A percentile compares a stretch with the other conserved stretches of the same genome.
phyloP scores from a whole-genome alignment of 768 basidiomycete species.

The Auricularia heimuer region DNA sequence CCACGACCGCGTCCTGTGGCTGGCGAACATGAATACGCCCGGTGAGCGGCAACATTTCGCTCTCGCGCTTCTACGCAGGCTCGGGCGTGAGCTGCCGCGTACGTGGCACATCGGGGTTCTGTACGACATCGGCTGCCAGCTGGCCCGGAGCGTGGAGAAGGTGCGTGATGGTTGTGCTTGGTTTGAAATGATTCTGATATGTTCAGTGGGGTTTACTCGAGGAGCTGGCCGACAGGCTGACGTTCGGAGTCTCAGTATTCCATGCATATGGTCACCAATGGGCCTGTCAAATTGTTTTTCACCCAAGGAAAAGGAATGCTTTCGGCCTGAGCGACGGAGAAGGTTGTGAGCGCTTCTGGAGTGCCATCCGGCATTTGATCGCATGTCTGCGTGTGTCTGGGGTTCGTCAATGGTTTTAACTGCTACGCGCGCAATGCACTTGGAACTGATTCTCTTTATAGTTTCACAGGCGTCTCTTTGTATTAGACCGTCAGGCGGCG shows the following conservation, averaged over 20 bases:
- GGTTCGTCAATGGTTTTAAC: slow-evolving; percentile 4
- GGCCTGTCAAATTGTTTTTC: slow-evolving; percentile 5
- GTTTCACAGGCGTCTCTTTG: neutral
- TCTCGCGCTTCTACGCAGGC: neutral
- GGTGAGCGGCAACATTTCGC: slow-evolving; percentile 9
- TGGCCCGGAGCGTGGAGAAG: slow-evolving; percentile 18
- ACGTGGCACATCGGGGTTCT: slow-evolving; percentile 23
- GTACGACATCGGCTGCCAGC: slow-evolving; percentile 27
- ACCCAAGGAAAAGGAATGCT: neutral
- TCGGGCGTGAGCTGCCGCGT: slow-evolving; percentile 7
- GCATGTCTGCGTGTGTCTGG: slow-evolving; percentile 4
- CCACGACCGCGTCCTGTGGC: slow-evolving; percentile 6
- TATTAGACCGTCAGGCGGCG: neutral
- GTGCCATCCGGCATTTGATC: slow-evolving; percentile 1
- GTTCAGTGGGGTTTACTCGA: slow-evolving; percentile 6
- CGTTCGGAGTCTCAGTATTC: slow-evolving; percentile 26
- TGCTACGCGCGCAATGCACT: neutral
- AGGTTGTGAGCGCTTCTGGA: slow-evolving; percentile 10
- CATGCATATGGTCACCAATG: slow-evolving; percentile 16
- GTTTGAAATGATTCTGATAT: neutral
- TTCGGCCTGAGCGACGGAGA: slow-evolving; percentile 6
- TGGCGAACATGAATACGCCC: slow-evolving; percentile 6
- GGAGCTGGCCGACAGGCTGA: slow-evolving; percentile 13
- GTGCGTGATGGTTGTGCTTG: neutral
- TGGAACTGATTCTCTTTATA: neutral